These are phyloP conservation scores for Ailanthus altissimus DNA, from an alignment of 345 rosid genomes.

Conservation along the genomic window DNA sequence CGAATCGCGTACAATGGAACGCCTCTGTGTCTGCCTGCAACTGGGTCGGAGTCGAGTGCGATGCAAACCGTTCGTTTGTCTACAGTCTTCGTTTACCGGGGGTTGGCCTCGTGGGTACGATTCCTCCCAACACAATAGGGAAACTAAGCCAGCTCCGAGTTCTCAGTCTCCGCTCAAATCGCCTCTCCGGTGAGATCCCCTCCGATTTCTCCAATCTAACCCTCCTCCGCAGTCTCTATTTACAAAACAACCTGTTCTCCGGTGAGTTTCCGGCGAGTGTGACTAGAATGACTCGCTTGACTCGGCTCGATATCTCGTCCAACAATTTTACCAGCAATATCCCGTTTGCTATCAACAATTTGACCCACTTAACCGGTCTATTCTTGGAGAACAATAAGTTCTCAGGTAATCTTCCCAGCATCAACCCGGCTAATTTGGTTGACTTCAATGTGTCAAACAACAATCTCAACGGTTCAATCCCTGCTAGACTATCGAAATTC, in stretches of 20 bases:
- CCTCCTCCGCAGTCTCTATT: conserved; percentile 66
- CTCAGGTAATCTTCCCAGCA: conserved; percentile 69
- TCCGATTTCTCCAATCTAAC: conserved; percentile 77
- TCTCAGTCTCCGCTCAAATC: conserved; percentile 82
- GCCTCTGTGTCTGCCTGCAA: conserved; percentile 64
- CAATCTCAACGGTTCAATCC: conserved; percentile 82
- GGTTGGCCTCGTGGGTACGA: conserved; percentile 69
- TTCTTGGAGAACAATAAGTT: conserved; percentile 61
- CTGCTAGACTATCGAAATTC: conserved; percentile 47
- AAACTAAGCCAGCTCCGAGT: conserved; percentile 71
- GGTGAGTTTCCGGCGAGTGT: conserved; percentile 68
- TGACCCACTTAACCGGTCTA: conserved; percentile 68
- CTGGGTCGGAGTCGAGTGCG: conserved; percentile 89
- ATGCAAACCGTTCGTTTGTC: conserved; percentile 51
- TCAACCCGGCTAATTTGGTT: conserved; percentile 33
- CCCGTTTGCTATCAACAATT: conserved; percentile 74
- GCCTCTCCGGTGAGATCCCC: conserved; percentile 81
- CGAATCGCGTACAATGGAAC: conserved; percentile 79
- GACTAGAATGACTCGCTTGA: conserved; percentile 49
- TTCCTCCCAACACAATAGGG: conserved; percentile 76
- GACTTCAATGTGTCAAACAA: conserved; percentile 76
- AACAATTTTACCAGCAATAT: conserved; percentile 73
- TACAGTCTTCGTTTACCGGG: conserved; percentile 79
- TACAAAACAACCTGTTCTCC: conserved; percentile 65
- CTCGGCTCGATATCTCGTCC: conserved; percentile 81